Evolutionary conservation across 2,329 filamentous ascomycete genomes (phyloP).

Genomic region (Dothistroma pini): DNA sequence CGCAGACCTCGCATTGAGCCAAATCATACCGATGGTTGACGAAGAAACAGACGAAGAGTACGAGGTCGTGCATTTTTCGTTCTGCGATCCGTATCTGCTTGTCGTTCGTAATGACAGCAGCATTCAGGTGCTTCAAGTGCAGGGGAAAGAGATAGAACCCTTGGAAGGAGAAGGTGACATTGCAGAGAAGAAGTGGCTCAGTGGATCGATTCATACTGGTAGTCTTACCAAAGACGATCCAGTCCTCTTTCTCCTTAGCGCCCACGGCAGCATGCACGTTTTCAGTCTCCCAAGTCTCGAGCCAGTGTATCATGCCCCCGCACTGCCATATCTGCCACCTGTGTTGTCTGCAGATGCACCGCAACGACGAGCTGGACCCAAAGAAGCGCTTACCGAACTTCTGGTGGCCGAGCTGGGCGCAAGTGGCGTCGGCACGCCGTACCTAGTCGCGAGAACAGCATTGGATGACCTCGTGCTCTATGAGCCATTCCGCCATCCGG

Average conservation of each 20-base stretch:
- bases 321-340: slow-evolving; percentile 72
- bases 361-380: slow-evolving; percentile 65
- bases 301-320: slow-evolving; percentile 70
- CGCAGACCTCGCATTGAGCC: slow-evolving; percentile 81
- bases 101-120: slow-evolving; percentile 81
- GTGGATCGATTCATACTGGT: slow-evolving; percentile 77
- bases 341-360: slow-evolving; percentile 69
- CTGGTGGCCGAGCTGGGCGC: slow-evolving; percentile 84
- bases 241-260: slow-evolving; percentile 72
- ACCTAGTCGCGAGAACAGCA: slow-evolving; percentile 75
- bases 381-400: slow-evolving; percentile 73
- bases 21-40: slow-evolving; percentile 90
- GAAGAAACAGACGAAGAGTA: slow-evolving; percentile 82
- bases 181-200: slow-evolving; percentile 67
- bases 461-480: slow-evolving; percentile 85
- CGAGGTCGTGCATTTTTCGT: slow-evolving; percentile 73
- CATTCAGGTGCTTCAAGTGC: slow-evolving; percentile 70
- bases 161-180: slow-evolving; percentile 60
- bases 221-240: slow-evolving; percentile 53
- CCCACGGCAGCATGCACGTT: slow-evolving; percentile 66
- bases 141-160: slow-evolving; percentile 63
- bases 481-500: slow-evolving; percentile 62
- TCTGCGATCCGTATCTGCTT: slow-evolving; percentile 80
- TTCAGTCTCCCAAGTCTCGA: slow-evolving; percentile 73
- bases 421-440: slow-evolving; percentile 63